Base-by-base conservation (phyloP, 208 protist genomes). In the Phytomonas sp. region DNA sequence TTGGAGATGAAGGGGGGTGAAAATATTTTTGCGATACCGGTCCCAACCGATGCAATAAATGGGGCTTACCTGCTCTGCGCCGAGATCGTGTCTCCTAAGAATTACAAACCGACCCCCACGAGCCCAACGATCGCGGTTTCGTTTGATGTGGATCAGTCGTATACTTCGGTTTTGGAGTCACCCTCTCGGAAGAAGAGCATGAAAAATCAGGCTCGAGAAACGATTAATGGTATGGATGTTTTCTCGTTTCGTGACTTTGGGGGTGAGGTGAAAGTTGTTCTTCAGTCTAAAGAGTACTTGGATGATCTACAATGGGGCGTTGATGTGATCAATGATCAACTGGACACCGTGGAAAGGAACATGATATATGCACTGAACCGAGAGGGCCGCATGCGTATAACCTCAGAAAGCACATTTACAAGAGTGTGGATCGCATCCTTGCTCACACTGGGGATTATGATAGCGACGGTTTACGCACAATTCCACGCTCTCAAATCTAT, bases 401-500 rank as follows among this genome's bases (percentile, higher is more conserved):
- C 85, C 4, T 84, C 87, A 6, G 86, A 92, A 73, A 90, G 78
- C 70, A 95, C 87, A 26, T 91, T 89, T 70, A 89, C 82, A 13
- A 76, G 87, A 3, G 83, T 95, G 59, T 95, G 86, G 83, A 70
- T 84, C 23, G 91, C 82, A 65, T 73, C 81, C 37, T 29, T 82
- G 43, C 34, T 91, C 63, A 74, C 80, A 2, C 80, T 88, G 2
- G 51, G 68, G 4, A 67, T 84, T 28, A 84, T 85, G 46, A 31
- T 70, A 4, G 59, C 51, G 17, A 75, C 86, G 20, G 73, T 82
- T n/a, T 88, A 76, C 80, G 65, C 85, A 59, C 81, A 92, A 75
- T 92, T 92, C 60, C 67, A 68, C 61, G 77, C 84, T 28, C 80
- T 92, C n/a, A 90, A 89, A 70, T 77, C 71, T 2, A 90, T 80